These are phyloP conservation scores for Pythium vanterpoolii DNA, from an alignment of 352 stramenopile genomes.

Conservation along the genomic window DNA sequence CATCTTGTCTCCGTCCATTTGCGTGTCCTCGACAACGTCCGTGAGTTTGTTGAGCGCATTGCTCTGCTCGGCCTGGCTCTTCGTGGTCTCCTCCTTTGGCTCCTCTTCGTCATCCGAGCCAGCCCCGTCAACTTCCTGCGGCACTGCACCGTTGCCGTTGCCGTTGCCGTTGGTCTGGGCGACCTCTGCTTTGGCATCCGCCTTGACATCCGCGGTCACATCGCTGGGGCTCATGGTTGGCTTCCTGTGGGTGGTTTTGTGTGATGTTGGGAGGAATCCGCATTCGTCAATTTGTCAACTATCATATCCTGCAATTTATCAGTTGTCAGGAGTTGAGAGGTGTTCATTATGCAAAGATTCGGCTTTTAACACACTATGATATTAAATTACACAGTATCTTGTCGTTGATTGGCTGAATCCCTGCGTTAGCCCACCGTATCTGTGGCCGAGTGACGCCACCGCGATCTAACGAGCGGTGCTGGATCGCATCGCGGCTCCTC, in stretches of 20 bases:
- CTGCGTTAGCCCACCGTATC: slow-evolving; percentile 10
- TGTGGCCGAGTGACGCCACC: slow-evolving; percentile 23
- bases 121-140: slow-evolving; percentile 16
- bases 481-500: slow-evolving; percentile 20
- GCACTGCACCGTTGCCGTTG: slow-evolving; percentile 11
- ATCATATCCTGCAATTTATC: neutral
- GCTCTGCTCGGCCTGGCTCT: slow-evolving; percentile 83
- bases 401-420: slow-evolving; percentile 28
- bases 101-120: slow-evolving; percentile 58
- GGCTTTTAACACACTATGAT: slow-evolving; percentile 10
- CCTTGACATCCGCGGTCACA: slow-evolving; percentile 9
- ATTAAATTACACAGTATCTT: slow-evolving; percentile 1
- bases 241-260: neutral
- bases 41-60: slow-evolving; percentile 83
- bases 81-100: slow-evolving; percentile 41
- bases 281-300: neutral
- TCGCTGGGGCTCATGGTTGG: slow-evolving; percentile 36
- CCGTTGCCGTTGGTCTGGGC: slow-evolving; percentile 14
- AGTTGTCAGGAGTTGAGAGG: neutral
- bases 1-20: slow-evolving; percentile 89
- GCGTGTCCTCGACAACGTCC: slow-evolving; percentile 82
- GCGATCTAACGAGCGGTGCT: slow-evolving; percentile 19
- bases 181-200: neutral
- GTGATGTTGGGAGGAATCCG: neutral
- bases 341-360: neutral